Evolutionary conservation across 2,329 filamentous ascomycete species (phyloP).

Genomic region (Blastomyces emzantsi): DNA sequence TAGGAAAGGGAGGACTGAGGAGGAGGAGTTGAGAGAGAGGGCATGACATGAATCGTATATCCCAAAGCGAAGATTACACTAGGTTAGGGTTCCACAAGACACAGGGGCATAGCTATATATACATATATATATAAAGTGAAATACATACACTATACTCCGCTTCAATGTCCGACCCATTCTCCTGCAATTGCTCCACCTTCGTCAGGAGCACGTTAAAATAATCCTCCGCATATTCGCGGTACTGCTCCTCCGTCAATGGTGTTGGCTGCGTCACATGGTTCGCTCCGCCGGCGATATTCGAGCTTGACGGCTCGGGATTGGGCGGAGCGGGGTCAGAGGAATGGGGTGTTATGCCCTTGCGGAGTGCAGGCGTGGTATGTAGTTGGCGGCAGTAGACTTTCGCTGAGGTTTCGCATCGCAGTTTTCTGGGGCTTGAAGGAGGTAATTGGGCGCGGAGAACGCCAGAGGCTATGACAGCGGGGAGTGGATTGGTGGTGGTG

Average conservation of each 20-base stretch:
- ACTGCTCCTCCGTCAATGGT: constrained; percentile 59
- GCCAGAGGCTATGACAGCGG: constrained; percentile 3
- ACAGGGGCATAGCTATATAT: not conserved
- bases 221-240: constrained; percentile 66
- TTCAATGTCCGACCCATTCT: constrained; percentile 61
- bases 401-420: not conserved
- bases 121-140: not conserved
- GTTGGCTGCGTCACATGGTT: constrained; percentile 46
- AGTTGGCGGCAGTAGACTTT: constrained; percentile 16
- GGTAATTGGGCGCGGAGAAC: constrained; percentile 11
- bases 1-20: not conserved
- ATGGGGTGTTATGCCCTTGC: constrained; percentile 52
- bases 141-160: constrained; percentile 74
- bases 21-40: not conserved
- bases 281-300: constrained; percentile 35
- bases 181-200: constrained; percentile 63
- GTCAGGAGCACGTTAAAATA: constrained; percentile 56
- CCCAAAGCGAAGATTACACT: not conserved
- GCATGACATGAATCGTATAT: not conserved
- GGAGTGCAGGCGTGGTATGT: constrained; percentile 28
- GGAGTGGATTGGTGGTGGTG: constrained; percentile 10
- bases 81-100: not conserved
- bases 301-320: constrained; percentile 28
- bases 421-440: not conserved
- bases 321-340: constrained; percentile 44